Evolutionary conservation across 768 basidiomycete genomes (phyloP).

Genomic region (Amanita rimosa): DNA sequence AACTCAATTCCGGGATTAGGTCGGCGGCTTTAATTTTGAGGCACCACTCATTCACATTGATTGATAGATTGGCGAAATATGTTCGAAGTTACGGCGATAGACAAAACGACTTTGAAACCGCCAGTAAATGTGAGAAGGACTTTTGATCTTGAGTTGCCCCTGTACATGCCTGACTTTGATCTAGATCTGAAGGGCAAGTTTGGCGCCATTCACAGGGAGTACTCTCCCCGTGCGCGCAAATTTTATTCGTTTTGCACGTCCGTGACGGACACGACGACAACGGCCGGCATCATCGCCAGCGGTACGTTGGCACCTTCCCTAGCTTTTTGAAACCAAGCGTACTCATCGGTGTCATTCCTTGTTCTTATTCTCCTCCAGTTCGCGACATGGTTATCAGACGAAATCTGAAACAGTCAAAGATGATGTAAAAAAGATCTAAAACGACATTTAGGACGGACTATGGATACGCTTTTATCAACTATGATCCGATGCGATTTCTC

Average conservation of each 20-base stretch:
- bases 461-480: no score
- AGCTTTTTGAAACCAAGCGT: not conserved
- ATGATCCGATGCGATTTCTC: no score
- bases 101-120: conserved; percentile 57
- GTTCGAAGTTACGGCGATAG: conserved; percentile 66
- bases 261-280: conserved; percentile 65
- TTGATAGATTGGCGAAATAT: conserved; percentile 44
- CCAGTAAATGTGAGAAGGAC: conserved; percentile 50
- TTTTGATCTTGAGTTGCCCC: not conserved
- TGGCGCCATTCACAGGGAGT: conserved; percentile 65
- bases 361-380: conserved; percentile 26
- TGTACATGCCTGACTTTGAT: not conserved
- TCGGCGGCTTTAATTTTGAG: conserved; percentile 11
- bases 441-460: no score
- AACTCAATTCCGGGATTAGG: conserved; percentile 51
- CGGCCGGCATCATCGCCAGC: conserved; percentile 66
- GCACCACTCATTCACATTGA: not conserved
- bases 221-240: conserved; percentile 61
- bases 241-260: conserved; percentile 74
- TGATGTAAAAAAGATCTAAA: conserved; percentile 29
- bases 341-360: conserved; percentile 5
- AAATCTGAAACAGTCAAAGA: conserved; percentile 62
- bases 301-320: conserved; percentile 29
- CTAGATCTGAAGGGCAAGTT: conserved; percentile 63
- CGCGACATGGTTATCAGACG: conserved; percentile 77